These are phyloP conservation scores for Brassica hybrid DNA, from an alignment of 441 rosid genomes.

Conservation along the genomic window DNA sequence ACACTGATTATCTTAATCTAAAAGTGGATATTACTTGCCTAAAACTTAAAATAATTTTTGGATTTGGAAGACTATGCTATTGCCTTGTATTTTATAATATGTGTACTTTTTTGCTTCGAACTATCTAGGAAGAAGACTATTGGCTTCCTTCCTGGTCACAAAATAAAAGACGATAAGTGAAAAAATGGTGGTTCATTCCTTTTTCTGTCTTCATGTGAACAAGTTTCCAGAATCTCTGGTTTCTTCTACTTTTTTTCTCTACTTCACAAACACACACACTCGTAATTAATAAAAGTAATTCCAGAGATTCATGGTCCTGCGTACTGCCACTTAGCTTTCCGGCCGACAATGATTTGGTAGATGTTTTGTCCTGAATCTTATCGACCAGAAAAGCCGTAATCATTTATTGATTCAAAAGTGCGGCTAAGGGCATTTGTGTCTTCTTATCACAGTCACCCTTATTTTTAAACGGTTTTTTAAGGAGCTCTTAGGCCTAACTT, in stretches of 20 bases:
- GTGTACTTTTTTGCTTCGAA: constrained; percentile 16
- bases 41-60: background rate
- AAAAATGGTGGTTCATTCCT: constrained; percentile 11
- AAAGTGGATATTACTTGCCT: background rate
- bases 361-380: constrained; percentile 37
- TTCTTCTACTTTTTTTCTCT: constrained; percentile 29
- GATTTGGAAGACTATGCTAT: background rate
- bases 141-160: background rate
- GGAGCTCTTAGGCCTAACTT: constrained; percentile 10
- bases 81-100: background rate
- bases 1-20: background rate
- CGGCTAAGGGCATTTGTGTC: constrained; percentile 37
- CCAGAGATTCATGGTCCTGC: constrained; percentile 24
- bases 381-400: constrained; percentile 9
- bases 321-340: constrained; percentile 47
- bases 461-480: background rate
- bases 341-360: constrained; percentile 47
- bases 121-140: background rate
- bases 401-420: constrained; percentile 17
- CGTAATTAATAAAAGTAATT: background rate
- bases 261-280: background rate
- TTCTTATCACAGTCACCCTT: constrained; percentile 3
- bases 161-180: too few relatives aligned
- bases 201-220: constrained; percentile 38
- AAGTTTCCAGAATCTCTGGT: constrained; percentile 23